Conservation (phyloP, 2,329 filamentous ascomycete genomes). For the Ceratocystis albifundus region DNA sequence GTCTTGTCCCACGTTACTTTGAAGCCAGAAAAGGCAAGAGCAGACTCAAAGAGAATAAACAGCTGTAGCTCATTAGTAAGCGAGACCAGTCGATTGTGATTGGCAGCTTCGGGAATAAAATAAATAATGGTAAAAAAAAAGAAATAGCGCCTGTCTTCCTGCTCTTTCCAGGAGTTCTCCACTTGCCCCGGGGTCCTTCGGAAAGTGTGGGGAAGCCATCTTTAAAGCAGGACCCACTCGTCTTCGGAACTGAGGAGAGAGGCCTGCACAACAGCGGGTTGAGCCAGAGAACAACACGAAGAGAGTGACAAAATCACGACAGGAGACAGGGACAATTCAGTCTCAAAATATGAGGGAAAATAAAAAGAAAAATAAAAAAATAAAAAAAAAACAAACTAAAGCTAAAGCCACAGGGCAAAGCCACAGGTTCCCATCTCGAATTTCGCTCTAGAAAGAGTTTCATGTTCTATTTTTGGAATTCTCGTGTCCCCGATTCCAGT, state of each 20-base stretch:
- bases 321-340: background rate
- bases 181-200: background rate
- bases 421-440: too few species aligned
- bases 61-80: background rate
- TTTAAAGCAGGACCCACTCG: background rate
- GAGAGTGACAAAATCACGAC: background rate
- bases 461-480: slow-evolving; percentile 6
- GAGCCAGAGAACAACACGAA: background rate
- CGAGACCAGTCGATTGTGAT: too few species aligned
- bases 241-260: background rate
- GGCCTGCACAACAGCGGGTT: background rate
- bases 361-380: too few species aligned
- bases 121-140: too few species aligned
- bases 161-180: background rate
- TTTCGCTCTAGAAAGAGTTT: background rate
- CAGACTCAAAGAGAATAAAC: background rate
- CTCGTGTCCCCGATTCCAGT: background rate
- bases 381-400: too few species aligned
- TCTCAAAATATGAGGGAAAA: too few species aligned
- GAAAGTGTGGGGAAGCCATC: background rate
- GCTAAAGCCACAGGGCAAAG: too few species aligned
- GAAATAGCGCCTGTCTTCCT: background rate
- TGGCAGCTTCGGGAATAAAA: too few species aligned
- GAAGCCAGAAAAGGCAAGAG: background rate
- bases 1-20: slow-evolving; percentile 8